Evolutionary conservation across 257 asterid genomes (phyloP), one percentile per base, ranked within the genome.

Genomic region (Plantago major): DNA sequence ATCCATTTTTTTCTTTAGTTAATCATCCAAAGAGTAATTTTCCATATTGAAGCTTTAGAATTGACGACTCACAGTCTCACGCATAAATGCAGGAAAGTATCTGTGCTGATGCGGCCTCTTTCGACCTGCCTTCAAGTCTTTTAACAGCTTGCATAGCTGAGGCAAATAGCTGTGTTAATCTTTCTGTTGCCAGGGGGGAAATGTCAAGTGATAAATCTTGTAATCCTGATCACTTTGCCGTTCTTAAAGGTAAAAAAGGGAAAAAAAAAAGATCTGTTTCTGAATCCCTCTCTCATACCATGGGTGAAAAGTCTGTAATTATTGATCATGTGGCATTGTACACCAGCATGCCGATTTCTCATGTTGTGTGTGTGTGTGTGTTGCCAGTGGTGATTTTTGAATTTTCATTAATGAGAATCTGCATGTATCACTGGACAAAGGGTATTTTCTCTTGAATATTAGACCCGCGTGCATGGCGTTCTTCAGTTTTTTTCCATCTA

Each of bases 31-130:
- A 18, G 19, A 76, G 19, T 52, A 53, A 12, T 12, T 40, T 11
- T 19, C 33, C 16, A 62, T 48, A 16, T 47, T 22, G 57, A 16
- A 66, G 67, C 56, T 65, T 69, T 15, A 56, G 38, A 40, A 46
- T 62, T 76, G 74, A 69, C 51, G 61, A 6, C 49, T 63, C 19
- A 22, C 9, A 28, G 26, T 22, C 26, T 22, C 58, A 30, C n/a
- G n/a, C 47, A 64, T 67, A 54, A 22, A 22, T 72, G 81, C 84
- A 92, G 99, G 99, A 92, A 84, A 72, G 94, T 77, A 73, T 89
- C 57, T 92, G 99, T 67, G 95, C 99, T 69, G 97, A 92, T 65
- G 99, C 99, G 56, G 97, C 99, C 71, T 92, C 99, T 55, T 89
- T 92, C 82, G 99, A 92, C 74, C 83, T 92, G 66, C 84, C 97